Conservation (phyloP, 768 basidiomycete species). For the Neoboletus brunneissimus region DNA sequence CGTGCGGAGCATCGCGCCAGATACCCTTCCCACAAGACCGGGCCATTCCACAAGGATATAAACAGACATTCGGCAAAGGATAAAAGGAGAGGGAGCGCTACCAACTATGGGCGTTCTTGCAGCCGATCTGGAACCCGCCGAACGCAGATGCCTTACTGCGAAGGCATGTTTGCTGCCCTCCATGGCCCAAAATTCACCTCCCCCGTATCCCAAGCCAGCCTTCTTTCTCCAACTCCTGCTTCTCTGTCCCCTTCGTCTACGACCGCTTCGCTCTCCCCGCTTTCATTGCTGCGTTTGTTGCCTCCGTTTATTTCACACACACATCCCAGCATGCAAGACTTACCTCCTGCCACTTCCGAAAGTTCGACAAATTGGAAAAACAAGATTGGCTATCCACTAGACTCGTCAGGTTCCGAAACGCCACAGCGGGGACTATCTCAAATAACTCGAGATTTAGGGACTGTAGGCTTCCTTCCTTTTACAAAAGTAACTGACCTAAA, state of each 20-base stretch:
- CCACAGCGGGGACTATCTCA: conserved; percentile 21
- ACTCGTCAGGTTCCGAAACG: conserved; percentile 22
- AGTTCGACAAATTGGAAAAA: conserved; percentile 9
- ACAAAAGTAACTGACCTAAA: conserved; percentile 1
- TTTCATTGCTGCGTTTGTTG: conserved; percentile 15
- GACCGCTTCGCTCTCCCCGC: conserved; percentile 13
- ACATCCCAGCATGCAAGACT: not conserved
- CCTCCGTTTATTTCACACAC: conserved; percentile 12
- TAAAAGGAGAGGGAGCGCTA: conserved; percentile 35
- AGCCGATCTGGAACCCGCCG: conserved; percentile 32
- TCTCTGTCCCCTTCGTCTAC: conserved; percentile 3
- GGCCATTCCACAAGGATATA: conserved; percentile 23
- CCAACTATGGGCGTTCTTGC: conserved; percentile 35
- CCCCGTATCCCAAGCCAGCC: conserved; percentile 1
- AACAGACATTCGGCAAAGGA: conserved; percentile 15
- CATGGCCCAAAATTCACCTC: conserved; percentile 3
- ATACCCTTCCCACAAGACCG: conserved; percentile 31
- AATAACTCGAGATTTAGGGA: conserved; percentile 26
- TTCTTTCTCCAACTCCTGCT: not conserved
- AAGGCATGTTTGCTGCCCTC: conserved; percentile 14
- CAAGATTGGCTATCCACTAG: conserved; percentile 11
- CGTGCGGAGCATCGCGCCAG: conserved; percentile 28
- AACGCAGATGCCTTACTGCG: conserved; percentile 16
- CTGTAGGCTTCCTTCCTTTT: conserved; percentile 22
- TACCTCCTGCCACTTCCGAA: conserved; percentile 8